Base-by-base conservation (phyloP, 1,284 basidiomycete genomes). In the Cutaneotrichosporon sp. region DNA sequence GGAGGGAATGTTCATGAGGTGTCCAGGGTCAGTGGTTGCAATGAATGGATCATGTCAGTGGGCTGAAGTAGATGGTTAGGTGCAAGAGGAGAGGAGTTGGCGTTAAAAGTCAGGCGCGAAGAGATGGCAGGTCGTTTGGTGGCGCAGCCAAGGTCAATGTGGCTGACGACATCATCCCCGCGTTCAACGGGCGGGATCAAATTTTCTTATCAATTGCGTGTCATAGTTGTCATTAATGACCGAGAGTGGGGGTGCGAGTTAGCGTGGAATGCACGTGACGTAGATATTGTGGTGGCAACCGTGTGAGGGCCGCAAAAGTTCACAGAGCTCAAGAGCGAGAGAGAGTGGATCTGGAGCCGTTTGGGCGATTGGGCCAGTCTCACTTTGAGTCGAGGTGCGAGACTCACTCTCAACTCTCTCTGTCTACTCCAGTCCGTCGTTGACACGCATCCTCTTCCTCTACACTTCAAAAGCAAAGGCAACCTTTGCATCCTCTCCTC, bases 101-200 rank as follows among this genome's bases (percentile, higher is more conserved):
- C n/a, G 45, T 49, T 25, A 56, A 20, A 56, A 56, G 33, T 56
- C 56, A 58, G 56, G 25, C 56, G 56, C 56, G 36, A n/a, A 51
- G 43, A 50, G 47, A 50, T 50, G 47, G 47, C 47, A 27, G 25
- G 47, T n/a, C 16, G 25, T 47, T 47, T n/a, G n/a, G 45, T 47
- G 45, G 45, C 45, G 45, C 22, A 24, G 13, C 25, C 24, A 29
- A 20, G 47, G 18, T 18, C 18, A 18, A n/a, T n/a, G 10, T 14
- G 10, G 18, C 38, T 42, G 38, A 16, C 16, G 16, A 42, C 16
- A 42, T 42, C 38, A 42, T 42, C 38, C n/a, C 5, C 4, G 16
- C 38, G 14, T 29, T n/a, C 18, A 42, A 18, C 38, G 18, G n/a
- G 18, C 38, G 38, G 38, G 18, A 42, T 16, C 18, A n/a, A n/a